Base-by-base conservation (phyloP, 805 yeast genomes). In the Metschnikowia anglica region DNA sequence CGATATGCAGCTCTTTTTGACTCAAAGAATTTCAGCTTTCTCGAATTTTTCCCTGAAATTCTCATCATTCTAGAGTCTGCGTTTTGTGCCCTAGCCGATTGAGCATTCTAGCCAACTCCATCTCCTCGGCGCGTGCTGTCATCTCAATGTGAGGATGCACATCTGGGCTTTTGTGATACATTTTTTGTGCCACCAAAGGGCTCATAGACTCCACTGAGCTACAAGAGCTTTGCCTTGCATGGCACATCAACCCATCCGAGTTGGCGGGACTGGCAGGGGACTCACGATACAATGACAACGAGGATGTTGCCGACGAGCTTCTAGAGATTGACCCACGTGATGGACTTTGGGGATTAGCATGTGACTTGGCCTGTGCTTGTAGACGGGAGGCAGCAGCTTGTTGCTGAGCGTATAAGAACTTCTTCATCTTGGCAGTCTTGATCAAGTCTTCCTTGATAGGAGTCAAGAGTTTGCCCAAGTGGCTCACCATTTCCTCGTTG, bases 401-500 rank as follows among this genome's bases (percentile, higher is more conserved):
- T 41, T 49, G 53, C 47, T 64, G 66, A 31, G 55, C 58, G 34
- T 53, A 51, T 40, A 65, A 51, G 53, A 49, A 64, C 40, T 51
- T 55, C 41, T 60, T 61, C 65, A 68, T 56, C 61, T 63, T 65
- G 47, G 58, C 54, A 12, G 64, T 44, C 46, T 57, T 58, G 52
- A 66, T 49, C 51, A 71, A 53, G 41, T 64, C 68, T 37, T 59
- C 61, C 53, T 68, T 75, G 61, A 79, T 76, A 26, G 83, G 83
- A 23, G 69, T 73, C 49, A 79, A 65, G 68, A 77, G 76, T 45
- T 67, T 61, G 44, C 58, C 61, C 59, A 77, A 68, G 30, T 62
- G 67, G 21, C 46, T 48, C 33, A 61, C 52, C 60, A 78, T 66
- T 43, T 79, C 81, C 19, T 61, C 62, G 51, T 65, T 71, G 38